Evolutionary conservation across 108 stramenopile species (phyloP), one percentile per base, ranked within the genome.

Genomic region (Nitzschia sp.): DNA sequence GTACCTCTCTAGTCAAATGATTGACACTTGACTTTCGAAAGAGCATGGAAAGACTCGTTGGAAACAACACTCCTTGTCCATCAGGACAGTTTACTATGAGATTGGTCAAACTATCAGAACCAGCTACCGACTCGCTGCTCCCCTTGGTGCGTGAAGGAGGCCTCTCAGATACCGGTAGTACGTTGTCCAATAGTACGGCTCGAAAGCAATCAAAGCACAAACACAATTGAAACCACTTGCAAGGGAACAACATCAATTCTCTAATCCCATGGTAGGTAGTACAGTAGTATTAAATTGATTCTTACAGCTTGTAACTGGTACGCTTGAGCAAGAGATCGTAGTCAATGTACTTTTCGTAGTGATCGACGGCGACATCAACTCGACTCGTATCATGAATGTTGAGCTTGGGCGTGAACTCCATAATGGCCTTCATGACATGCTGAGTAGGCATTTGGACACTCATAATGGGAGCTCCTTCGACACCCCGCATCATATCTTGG

Each of bases 331-430:
- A 64, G 42, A 57, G 54, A 51, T 96, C 93, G 80, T 93, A 96
- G 64, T 96, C 91, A 79, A 96, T 92, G 73, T 86, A 90, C 7
- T 87, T 86, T 69, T 93, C 93, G 61, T 95, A 95, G 67, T 97
- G 96, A 65, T 95, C 80, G 17, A 94, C 86, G 2, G 96, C 92
- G 19, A 84, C 86, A 17, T 63, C 67, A 17, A 95, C 92, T 11
- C 94, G 82, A 68, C 83, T 80, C 20, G 76, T 85, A 67, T 97
- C 96, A 53, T 91, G 82, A 68, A 89, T 84, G 54, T 94, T 90
- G 62, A 95, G 78, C 72, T 97, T 97, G 51, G 96, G 91, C 29
- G 94, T 95, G 60, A 76, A 97, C n/a, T 71, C 59, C 56, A 91
- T 77, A 34, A 97, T 92, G 56, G 69, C 74, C 48, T 76, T 58